A percentile compares a stretch with the other conserved stretches of the same genome.
Evolutionary conservation across 2,329 filamentous ascomycete species (phyloP).

Genomic region (Alternaria angustiovoidea): DNA sequence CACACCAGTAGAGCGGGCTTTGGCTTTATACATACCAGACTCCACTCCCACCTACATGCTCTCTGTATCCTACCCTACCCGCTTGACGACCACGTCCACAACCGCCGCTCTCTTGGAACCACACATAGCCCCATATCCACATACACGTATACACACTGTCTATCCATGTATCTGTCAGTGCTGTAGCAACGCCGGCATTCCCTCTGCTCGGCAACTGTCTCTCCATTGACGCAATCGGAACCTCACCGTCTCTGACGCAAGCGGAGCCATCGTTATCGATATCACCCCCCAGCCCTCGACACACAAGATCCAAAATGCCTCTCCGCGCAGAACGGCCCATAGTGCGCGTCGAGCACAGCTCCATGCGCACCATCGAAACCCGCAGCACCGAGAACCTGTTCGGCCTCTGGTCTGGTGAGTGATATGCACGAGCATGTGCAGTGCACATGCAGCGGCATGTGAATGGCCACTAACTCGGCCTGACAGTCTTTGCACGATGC

Average conservation of each 20-base stretch:
- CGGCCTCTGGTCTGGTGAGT: constrained; percentile 95
- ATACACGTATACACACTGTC: not conserved
- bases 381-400: constrained; percentile 91
- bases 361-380: constrained; percentile 95
- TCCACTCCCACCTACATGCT: constrained; percentile 23
- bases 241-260: constrained; percentile 16
- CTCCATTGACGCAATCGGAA: constrained; percentile 33
- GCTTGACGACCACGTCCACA: not conserved
- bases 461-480: constrained; percentile 30
- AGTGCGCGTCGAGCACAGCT: constrained; percentile 87
- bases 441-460: not conserved
- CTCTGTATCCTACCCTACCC: not conserved
- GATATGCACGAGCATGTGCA: constrained; percentile 11
- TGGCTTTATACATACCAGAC: constrained; percentile 29
- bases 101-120: not conserved
- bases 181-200: constrained; percentile 33
- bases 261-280: constrained; percentile 12
- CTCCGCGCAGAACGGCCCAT: constrained; percentile 83
- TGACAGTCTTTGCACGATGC: constrained; percentile 87
- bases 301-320: constrained; percentile 69
- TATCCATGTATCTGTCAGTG: constrained; percentile 29
- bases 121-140: not conserved
- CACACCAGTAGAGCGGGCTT: constrained; percentile 22
- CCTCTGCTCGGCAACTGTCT: constrained; percentile 27
- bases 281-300: constrained; percentile 8